These are phyloP conservation scores for Colletotrichum sp. DNA, from an alignment of 2,329 filamentous ascomycete genomes.

Conservation along the genomic window DNA sequence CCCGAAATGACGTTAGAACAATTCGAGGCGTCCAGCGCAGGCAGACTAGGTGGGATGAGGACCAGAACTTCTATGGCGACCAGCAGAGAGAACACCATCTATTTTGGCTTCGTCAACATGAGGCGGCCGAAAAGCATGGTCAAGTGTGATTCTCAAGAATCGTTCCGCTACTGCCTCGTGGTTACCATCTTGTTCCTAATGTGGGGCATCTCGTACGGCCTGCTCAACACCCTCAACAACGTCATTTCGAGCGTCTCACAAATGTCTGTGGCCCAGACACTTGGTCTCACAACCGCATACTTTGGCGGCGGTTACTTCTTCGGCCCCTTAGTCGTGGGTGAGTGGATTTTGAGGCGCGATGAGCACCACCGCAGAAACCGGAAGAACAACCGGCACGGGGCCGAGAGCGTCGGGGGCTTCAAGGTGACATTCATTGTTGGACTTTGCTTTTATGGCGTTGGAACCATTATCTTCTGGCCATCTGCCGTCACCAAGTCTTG, in stretches of 20 bases:
- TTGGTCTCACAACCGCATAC: conserved; percentile 74
- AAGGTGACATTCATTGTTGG: conserved; percentile 82
- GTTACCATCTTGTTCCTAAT: conserved; percentile 86
- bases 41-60: conserved; percentile 27
- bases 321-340: conserved; percentile 72
- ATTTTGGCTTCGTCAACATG: conserved; percentile 82
- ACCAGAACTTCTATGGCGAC: conserved; percentile 40
- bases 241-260: conserved; percentile 68
- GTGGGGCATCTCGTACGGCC: conserved; percentile 90
- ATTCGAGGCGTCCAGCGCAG: conserved; percentile 18
- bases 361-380: conserved; percentile 55
- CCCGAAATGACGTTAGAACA: conserved; percentile 30
- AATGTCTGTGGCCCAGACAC: conserved; percentile 65
- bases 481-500: conserved; percentile 77
- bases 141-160: conserved; percentile 65
- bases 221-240: conserved; percentile 81
- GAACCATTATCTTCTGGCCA: conserved; percentile 88
- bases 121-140: conserved; percentile 73
- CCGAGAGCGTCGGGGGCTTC: conserved; percentile 67
- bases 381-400: conserved; percentile 36
- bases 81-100: conserved; percentile 53
- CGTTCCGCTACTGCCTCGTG: conserved; percentile 72
- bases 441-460: conserved; percentile 74
- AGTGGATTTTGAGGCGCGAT: conserved; percentile 73
- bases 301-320: conserved; percentile 74